Conservation (phyloP, 176 grass and related monocot genomes). For the Oryza officinalis region DNA sequence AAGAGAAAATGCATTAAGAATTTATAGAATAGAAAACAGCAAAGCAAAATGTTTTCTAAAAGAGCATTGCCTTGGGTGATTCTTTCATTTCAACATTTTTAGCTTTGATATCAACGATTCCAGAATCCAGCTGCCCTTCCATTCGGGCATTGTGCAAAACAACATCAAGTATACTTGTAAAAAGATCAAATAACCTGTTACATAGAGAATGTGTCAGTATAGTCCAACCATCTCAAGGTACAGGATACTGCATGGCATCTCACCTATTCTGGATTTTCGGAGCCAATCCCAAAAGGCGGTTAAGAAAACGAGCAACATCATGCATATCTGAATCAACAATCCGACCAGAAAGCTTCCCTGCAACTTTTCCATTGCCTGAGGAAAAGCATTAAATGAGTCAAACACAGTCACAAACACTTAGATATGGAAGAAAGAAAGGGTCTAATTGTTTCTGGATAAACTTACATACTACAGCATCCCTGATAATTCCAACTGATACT, state of each 20-base stretch:
- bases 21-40: background rate
- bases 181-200: slow-evolving; percentile 92
- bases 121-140: slow-evolving; percentile 97
- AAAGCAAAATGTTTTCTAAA: slow-evolving; percentile 27
- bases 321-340: slow-evolving; percentile 98
- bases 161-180: slow-evolving; percentile 80
- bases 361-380: slow-evolving; percentile 79
- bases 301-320: slow-evolving; percentile 97
- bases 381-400: slow-evolving; percentile 32
- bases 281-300: slow-evolving; percentile 87
- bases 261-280: slow-evolving; percentile 91
- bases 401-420: slow-evolving; percentile 15
- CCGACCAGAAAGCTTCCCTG: slow-evolving; percentile 76
- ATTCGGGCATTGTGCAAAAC: slow-evolving; percentile 81
- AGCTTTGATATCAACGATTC: slow-evolving; percentile 98
- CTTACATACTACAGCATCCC: slow-evolving; percentile 78
- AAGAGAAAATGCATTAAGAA: slow-evolving; percentile 27
- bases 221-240: background rate
- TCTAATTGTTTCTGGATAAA: slow-evolving; percentile 24
- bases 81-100: slow-evolving; percentile 85
- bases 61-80: slow-evolving; percentile 65
- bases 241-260: slow-evolving; percentile 21
- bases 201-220: slow-evolving; percentile 36
- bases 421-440: background rate
- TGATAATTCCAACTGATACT: slow-evolving; percentile 93